phyloP scores from a whole-genome alignment of 2,329 filamentous ascomycete species.

The Aspergillus latus region DNA sequence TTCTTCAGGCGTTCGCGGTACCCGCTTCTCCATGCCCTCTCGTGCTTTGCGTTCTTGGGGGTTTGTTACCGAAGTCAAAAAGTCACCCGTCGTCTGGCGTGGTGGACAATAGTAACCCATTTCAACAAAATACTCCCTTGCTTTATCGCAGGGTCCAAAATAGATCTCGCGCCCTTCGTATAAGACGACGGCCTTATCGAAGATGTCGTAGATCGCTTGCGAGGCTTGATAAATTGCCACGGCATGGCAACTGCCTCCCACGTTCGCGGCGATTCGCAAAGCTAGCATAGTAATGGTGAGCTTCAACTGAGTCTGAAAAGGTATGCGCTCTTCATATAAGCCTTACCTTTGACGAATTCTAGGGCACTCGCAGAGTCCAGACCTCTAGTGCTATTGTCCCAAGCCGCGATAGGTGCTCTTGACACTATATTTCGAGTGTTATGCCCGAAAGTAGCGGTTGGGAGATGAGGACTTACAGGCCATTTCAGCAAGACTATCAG shows the following conservation, averaged over 20 bases:
- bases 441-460: neutral
- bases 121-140: conserved; percentile 65
- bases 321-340: neutral
- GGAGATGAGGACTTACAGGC: conserved; percentile 26
- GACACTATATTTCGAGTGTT: conserved; percentile 27
- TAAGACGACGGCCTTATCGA: conserved; percentile 72
- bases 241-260: conserved; percentile 52
- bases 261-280: conserved; percentile 51
- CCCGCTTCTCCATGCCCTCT: conserved; percentile 59
- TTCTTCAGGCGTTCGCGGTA: conserved; percentile 67
- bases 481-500: conserved; percentile 37
- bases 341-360: conserved; percentile 51
- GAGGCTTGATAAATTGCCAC: conserved; percentile 60
- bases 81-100: conserved; percentile 68
- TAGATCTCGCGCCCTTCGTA: conserved; percentile 78
- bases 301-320: too few species aligned
- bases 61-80: conserved; percentile 68
- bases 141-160: conserved; percentile 63
- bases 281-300: conserved; percentile 26
- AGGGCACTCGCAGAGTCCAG: conserved; percentile 59
- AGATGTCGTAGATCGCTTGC: conserved; percentile 58
- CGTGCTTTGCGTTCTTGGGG: conserved; percentile 58
- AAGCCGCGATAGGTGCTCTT: conserved; percentile 37
- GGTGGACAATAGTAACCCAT: conserved; percentile 68
- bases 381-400: conserved; percentile 54